Base-by-base conservation (phyloP, 1,139 yeast genomes). In the Geotrichum candidum region DNA sequence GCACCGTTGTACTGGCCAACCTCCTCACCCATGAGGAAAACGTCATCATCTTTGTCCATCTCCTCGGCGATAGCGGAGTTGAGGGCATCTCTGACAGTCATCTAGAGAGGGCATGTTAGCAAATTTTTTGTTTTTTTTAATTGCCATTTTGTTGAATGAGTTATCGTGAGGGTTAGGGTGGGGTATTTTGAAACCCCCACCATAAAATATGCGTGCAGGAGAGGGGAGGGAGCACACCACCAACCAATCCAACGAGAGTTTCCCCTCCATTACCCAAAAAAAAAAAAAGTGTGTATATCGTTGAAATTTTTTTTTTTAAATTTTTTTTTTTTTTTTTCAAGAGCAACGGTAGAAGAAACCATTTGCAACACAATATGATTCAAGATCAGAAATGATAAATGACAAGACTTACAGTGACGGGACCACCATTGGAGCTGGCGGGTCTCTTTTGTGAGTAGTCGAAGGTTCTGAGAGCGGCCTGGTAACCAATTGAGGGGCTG, bases 1-100 rank as follows among this genome's bases (percentile, higher is more conserved):
- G 99, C 99, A 80, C 99, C 99, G 74, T 94, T 92, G 80, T 95
- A 94, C 77, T 92, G 98, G 59, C 96, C 99, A 68, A 94, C 99
- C 79, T 94, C 99, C 81, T 94, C 99, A 76, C 99, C 99, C 85
- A 94, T 88, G 72, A 94, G 78, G 82, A 90, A 94, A 56, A 94
- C 98, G 70, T 84, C 88, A 68, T 90, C 96, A 75, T 95, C 98
- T 69, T 92, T 84, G 80, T 94, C 98, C 82, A 94, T 84, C 80
- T 95, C 99, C 79, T 94, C 99, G 64, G 96, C 96, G 77, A 94
- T 82, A 53, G 97, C 99, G 66, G 88, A 81, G 81, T 94, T 95
- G 72, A 94, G 81, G 54, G 99, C 99, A 70, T 94, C 99, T 83
- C 99, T 89, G 64, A 95, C 97, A 13, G 98, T 90, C 83, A 94